Percentiles rank a stretch among this genome's conserved stretches.
Evolutionary conservation across 805 yeast species (phyloP).

Genomic region (Saccharomyces paradoxus): DNA sequence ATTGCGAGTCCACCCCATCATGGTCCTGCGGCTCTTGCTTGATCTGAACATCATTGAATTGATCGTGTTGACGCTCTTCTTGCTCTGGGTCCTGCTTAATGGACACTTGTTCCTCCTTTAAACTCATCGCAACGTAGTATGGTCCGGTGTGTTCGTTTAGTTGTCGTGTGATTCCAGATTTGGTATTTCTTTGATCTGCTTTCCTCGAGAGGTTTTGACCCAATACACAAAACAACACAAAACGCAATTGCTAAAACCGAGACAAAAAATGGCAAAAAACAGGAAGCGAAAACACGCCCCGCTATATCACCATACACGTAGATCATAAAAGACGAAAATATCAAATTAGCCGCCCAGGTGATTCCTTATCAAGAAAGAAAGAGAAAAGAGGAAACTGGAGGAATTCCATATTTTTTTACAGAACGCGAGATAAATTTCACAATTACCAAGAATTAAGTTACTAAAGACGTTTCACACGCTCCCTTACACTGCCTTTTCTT

Average conservation of each 20-base stretch:
- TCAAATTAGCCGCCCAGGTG: background rate
- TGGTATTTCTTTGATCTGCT: background rate
- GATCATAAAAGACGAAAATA: background rate
- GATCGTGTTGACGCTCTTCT: background rate
- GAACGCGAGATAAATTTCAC: background rate
- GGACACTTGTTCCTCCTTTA: background rate
- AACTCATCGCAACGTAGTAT: background rate
- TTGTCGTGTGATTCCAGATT: background rate
- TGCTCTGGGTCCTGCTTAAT: background rate
- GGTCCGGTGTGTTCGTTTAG: background rate
- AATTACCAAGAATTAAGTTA: background rate
- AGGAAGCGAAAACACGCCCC: background rate
- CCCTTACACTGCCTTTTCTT: background rate
- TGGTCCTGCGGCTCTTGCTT: background rate
- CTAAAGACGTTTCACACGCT: too few relatives aligned
- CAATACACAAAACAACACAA: background rate
- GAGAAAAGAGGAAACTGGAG: background rate
- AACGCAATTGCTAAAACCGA: background rate
- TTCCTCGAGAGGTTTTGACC: background rate
- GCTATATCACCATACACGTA: background rate
- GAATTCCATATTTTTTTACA: too few relatives aligned
- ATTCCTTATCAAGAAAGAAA: background rate
- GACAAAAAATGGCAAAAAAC: background rate
- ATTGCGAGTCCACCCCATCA: background rate
- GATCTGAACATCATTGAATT: background rate